These are phyloP conservation scores for Sophora flavescens DNA, from an alignment of 306 rosid species.

Conservation along the genomic window DNA sequence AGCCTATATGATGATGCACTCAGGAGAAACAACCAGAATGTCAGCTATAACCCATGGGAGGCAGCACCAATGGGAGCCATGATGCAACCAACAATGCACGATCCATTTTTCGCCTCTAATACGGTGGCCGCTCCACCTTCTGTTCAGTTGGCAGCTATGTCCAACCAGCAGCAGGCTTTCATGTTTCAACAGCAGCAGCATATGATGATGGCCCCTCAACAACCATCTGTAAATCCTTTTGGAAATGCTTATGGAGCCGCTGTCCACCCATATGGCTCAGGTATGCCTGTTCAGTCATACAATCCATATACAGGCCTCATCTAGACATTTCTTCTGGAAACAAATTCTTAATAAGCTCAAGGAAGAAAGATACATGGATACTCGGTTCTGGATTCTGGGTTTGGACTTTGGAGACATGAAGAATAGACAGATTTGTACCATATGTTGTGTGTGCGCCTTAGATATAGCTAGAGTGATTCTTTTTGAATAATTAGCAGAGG, in stretches of 20 bases:
- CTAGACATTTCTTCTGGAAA: conserved; percentile 52
- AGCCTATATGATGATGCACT: conserved; percentile 96
- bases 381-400: conserved; percentile 44
- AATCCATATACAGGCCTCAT: conserved; percentile 89
- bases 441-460: conserved; percentile 77
- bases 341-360: conserved; percentile 40
- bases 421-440: conserved; percentile 71
- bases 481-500: conserved; percentile 70
- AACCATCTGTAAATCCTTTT: conserved; percentile 74
- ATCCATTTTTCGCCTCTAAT: conserved; percentile 83
- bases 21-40: conserved; percentile 85
- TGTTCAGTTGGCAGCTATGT: conserved; percentile 93
- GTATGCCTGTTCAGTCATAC: conserved; percentile 90
- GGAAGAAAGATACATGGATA: conserved; percentile 34
- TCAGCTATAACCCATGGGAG: conserved; percentile 98
- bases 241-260: conserved; percentile 83
- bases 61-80: conserved; percentile 62
- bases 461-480: conserved; percentile 91
- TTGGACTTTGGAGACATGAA: conserved; percentile 46
- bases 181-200: conserved; percentile 84
- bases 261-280: conserved; percentile 74
- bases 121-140: conserved; percentile 78
- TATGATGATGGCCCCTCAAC: conserved; percentile 80
- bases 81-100: conserved; percentile 77
- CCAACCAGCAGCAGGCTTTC: conserved; percentile 90